phyloP scores from a whole-genome alignment of 1,284 basidiomycete species.

The Ustilago bromivora region DNA sequence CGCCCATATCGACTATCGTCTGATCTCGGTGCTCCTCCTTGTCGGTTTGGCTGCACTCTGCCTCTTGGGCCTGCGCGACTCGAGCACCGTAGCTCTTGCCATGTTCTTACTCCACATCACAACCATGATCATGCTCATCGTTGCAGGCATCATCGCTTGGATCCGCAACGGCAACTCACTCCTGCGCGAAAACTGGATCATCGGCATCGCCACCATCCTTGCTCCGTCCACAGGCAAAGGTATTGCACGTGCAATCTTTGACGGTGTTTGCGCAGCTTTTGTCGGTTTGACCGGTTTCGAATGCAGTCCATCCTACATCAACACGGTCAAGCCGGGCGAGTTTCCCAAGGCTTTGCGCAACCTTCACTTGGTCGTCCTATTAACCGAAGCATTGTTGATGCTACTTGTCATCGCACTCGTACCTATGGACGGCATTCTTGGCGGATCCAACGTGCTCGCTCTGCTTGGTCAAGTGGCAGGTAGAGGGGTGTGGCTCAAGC shows the following conservation, averaged over 20 bases:
- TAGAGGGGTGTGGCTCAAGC: conserved; percentile 46
- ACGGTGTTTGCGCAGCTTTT: conserved; percentile 54
- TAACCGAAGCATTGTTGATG: conserved; percentile 57
- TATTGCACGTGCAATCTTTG: conserved; percentile 50
- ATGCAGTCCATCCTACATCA: conserved; percentile 55
- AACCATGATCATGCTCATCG: conserved; percentile 55
- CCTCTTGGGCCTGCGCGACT: conserved; percentile 50
- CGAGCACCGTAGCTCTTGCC: conserved; percentile 48
- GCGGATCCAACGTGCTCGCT: conserved; percentile 51
- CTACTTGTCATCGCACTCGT: conserved; percentile 51
- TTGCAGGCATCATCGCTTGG: conserved; percentile 54
- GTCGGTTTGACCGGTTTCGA: conserved; percentile 61
- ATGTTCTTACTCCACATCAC: conserved; percentile 53
- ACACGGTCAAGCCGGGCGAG: conserved; percentile 46
- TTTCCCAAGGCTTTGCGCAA: conserved; percentile 55
- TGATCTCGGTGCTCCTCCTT: conserved; percentile 49
- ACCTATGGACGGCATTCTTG: conserved; percentile 35
- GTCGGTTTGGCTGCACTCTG: conserved; percentile 39
- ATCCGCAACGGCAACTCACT: conserved; percentile 36
- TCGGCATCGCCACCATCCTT: conserved; percentile 26
- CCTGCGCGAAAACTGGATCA: conserved; percentile 46
- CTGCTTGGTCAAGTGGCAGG: conserved; percentile 37
- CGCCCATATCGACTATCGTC: conserved; percentile 24
- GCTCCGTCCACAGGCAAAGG: conserved; percentile 33
- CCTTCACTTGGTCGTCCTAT: conserved; percentile 42